These are phyloP conservation scores for Fusarium austroafricanum DNA, from an alignment of 2,329 filamentous ascomycete genomes.

Conservation along the genomic window DNA sequence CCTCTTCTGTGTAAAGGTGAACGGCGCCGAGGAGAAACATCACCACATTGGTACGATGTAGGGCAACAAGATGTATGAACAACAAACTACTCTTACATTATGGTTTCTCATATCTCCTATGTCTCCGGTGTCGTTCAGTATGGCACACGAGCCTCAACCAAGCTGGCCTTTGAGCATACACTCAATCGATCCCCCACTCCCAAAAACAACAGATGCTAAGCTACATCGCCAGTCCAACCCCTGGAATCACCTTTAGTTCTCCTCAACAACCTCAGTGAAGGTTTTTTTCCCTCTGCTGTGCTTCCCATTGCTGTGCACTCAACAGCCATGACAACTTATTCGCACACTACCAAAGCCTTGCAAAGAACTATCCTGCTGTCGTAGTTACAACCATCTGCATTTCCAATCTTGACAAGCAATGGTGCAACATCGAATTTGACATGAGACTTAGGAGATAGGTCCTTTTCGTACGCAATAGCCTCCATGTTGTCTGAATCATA, in stretches of 20 bases:
- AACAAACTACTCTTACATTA: background rate
- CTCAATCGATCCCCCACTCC: background rate
- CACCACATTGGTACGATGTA: background rate
- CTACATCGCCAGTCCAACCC: too few species aligned
- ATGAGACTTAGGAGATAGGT: background rate
- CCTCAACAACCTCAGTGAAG: too few species aligned
- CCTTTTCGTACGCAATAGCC: background rate
- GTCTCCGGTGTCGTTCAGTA: background rate
- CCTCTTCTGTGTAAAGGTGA: constrained; percentile 33
- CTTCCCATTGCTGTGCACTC: too few species aligned
- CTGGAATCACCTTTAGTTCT: too few species aligned
- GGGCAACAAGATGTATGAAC: background rate
- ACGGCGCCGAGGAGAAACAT: background rate
- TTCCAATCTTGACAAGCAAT: constrained; percentile 1
- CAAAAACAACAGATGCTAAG: too few species aligned
- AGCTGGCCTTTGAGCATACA: too few species aligned
- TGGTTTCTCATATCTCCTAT: background rate
- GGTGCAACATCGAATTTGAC: background rate
- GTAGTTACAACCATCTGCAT: constrained; percentile 13
- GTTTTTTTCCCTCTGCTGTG: too few species aligned
- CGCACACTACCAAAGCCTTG: background rate
- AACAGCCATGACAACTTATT: background rate
- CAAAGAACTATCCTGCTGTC: background rate
- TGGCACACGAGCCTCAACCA: background rate
- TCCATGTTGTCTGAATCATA: background rate